Base-by-base conservation (phyloP, 2,329 filamentous ascomycete genomes). In the Nectriaceae sp. region DNA sequence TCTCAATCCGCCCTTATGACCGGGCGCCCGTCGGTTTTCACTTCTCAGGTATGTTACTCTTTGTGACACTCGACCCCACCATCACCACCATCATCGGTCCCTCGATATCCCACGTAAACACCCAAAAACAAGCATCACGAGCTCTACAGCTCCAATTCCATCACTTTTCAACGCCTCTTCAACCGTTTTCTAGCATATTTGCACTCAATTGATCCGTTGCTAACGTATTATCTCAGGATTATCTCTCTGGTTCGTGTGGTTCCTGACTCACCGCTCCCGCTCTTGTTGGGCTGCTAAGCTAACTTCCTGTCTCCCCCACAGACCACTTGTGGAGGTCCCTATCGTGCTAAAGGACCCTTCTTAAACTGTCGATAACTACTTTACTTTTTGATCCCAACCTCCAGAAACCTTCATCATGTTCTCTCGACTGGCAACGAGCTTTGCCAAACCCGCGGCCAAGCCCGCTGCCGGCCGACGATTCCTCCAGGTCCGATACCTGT, bases 11-110 rank as follows among this genome's bases (percentile, higher is more conserved):
- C 84, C 80, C 85, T 86, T 87, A 91, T 91, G 88, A 88, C 85
- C 87, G 87, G 87, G 79, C 85, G 86, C 82, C 80, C 82, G 76
- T 90, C 88, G 74, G 82, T 87, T 73, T 92, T 90, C 79, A 92
- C 88, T 77, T 92, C 88, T 75, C 88, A 92, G 84, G 88, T 90
- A 86, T 55, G 60, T 52, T 40, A 13, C 29, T 41, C 21, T 15
- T 36, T 18, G 39, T 26, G 15, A 21, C 42, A 37, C 42, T 19
- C 40, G 35, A 56, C 57, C 56, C 58, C 59, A 45, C 57, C 52
- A 55, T 39, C 39, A 22, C 52, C 38, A 44, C n/a, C 33, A 21
- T 44, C 24, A 21, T 16, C 19, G 45, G 42, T 49, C 44, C 42
- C 54, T 40, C 44, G 39, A 47, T 48, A 42, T 44, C 31, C 50